A percentile compares a stretch with the other conserved stretches of the same genome.
phyloP scores from a whole-genome alignment of 2,329 filamentous ascomycete genomes.

The Coleophoma cylindrospora region DNA sequence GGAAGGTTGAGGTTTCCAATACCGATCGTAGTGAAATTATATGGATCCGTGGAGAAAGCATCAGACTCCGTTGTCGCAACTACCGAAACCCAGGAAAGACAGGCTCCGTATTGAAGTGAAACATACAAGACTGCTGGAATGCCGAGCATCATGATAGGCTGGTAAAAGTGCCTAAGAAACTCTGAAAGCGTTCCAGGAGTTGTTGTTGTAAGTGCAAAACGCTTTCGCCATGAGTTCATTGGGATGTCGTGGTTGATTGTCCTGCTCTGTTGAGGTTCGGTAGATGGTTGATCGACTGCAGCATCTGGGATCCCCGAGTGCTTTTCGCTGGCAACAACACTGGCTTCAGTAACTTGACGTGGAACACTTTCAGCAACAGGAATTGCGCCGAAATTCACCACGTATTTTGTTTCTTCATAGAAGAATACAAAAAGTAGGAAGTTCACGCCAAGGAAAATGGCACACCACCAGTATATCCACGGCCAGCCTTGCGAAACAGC shows the following conservation, averaged over 20 bases:
- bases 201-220: not conserved
- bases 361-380: too few relatives aligned
- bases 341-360: too few relatives aligned
- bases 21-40: slow-evolving; percentile 32
- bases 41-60: slow-evolving; percentile 30
- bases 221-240: not conserved
- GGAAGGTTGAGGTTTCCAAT: slow-evolving; percentile 38
- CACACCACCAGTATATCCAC: slow-evolving; percentile 43
- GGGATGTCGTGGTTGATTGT: not conserved
- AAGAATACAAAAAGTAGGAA: slow-evolving; percentile 35
- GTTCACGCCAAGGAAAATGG: slow-evolving; percentile 32
- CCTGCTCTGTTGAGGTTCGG: not conserved
- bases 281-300: not conserved
- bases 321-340: too few relatives aligned
- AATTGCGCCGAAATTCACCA: slow-evolving; percentile 5
- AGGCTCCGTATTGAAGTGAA: not conserved
- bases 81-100: not conserved
- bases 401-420: slow-evolving; percentile 39
- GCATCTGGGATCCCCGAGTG: too few relatives aligned
- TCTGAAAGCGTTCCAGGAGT: not conserved
- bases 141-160: not conserved
- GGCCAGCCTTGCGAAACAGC: slow-evolving; percentile 38
- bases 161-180: not conserved
- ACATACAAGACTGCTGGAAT: not conserved
- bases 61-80: not conserved